These are phyloP conservation scores for Flaveria linearis DNA, from an alignment of 129 eudicot genomes.

Conservation along the genomic window DNA sequence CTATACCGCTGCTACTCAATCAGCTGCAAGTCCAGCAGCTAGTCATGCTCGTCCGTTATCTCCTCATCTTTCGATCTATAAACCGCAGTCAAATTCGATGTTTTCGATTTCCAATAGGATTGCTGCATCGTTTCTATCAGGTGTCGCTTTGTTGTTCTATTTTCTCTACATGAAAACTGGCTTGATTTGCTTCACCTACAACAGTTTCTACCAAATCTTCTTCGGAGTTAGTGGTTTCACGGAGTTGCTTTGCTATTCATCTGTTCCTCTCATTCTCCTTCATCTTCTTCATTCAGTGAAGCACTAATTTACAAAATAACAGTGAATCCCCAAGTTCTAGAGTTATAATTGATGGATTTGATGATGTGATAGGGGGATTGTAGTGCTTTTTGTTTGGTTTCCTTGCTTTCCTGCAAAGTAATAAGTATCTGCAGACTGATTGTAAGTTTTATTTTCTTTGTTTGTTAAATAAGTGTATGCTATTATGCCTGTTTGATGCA, in stretches of 20 bases:
- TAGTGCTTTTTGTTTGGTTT: constrained; percentile 26
- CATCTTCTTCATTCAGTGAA: constrained; percentile 36
- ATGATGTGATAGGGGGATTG: constrained; percentile 18
- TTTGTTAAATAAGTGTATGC: constrained; percentile 37
- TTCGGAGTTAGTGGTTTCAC: constrained; percentile 35
- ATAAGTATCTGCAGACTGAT: constrained; percentile 34
- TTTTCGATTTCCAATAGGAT: constrained; percentile 34
- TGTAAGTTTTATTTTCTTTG: constrained; percentile 9
- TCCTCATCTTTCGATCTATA: constrained; percentile 41
- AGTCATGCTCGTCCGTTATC: constrained; percentile 43
- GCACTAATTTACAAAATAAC: constrained; percentile 12
- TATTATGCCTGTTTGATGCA: constrained; percentile 45
- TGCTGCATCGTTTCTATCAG: constrained; percentile 27
- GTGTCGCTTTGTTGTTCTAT: constrained; percentile 25
- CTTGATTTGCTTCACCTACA: constrained; percentile 39
- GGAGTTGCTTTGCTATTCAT: constrained; percentile 31
- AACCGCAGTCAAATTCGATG: constrained; percentile 36
- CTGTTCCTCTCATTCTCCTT: constrained; percentile 37
- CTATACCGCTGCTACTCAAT: constrained; percentile 29
- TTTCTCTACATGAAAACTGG: constrained; percentile 39
- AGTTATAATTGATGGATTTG: constrained; percentile 7
- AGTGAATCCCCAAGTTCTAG: constrained; percentile 8
- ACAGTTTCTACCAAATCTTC: constrained; percentile 39
- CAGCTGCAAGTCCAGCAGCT: constrained; percentile 23
- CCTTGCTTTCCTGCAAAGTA: constrained; percentile 33